Evolutionary conservation across 352 stramenopile species (phyloP).

Genomic region (Globisporangium cystogenes): DNA sequence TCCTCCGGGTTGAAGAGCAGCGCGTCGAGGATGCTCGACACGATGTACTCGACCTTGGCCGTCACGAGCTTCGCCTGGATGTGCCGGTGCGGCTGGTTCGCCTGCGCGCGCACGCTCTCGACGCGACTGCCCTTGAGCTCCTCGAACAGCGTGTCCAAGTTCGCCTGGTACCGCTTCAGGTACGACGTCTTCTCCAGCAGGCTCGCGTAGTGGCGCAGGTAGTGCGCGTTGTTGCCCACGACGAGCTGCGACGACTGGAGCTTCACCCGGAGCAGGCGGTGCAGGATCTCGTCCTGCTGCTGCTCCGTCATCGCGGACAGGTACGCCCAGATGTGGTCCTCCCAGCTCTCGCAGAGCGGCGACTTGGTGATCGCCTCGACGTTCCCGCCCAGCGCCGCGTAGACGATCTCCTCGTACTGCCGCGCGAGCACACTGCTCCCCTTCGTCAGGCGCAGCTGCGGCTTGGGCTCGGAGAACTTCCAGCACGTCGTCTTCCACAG

Average conservation of each 20-base stretch:
- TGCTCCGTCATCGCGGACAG: conserved; percentile 62
- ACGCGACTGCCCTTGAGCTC: conserved; percentile 58
- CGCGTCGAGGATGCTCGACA: conserved; percentile 54
- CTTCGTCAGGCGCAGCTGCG: conserved; percentile 49
- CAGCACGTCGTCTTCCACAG: conserved; percentile 87
- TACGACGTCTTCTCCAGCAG: conserved; percentile 73
- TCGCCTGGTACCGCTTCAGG: conserved; percentile 62
- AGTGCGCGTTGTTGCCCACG: conserved; percentile 58
- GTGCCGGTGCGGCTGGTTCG: conserved; percentile 56
- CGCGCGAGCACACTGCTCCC: conserved; percentile 51
- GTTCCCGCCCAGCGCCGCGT: conserved; percentile 74
- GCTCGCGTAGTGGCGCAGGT: conserved; percentile 43
- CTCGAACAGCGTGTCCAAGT: conserved; percentile 72
- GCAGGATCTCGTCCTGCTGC: conserved; percentile 64
- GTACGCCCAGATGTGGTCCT: conserved; percentile 84
- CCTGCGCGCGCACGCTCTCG: conserved; percentile 63
- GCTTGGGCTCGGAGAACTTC: conserved; percentile 52
- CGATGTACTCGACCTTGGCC: conserved; percentile 71
- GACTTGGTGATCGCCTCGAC: conserved; percentile 57
- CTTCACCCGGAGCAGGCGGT: conserved; percentile 73
- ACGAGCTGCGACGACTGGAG: conserved; percentile 64
- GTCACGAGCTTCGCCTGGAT: conserved; percentile 82
- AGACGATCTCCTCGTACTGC: conserved; percentile 77
- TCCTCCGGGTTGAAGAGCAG: conserved; percentile 40
- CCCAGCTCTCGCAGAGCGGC: conserved; percentile 71